Base-by-base conservation (phyloP, 192 early-diverging fungal genomes). In the Coemansia sp. region DNA sequence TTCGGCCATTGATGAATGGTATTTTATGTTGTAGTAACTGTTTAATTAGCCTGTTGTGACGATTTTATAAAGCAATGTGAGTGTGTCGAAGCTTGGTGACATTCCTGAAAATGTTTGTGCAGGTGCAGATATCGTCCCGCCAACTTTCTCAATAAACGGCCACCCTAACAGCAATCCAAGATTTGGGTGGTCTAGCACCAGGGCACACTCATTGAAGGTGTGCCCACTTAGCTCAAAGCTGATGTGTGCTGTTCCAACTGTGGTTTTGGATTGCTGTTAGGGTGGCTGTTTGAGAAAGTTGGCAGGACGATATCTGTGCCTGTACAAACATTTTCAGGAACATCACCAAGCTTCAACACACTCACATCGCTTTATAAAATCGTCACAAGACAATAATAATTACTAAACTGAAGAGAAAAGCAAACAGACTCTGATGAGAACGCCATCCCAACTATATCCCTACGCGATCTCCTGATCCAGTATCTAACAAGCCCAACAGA, bases 1-100 rank as follows among this genome's bases (percentile, higher is more conserved):
- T 4, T 69, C 73, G 39, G 74, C 79, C 15, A 72, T 82, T 19
- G 79, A 82, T 23, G 75, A 76, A n/a, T 82, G 79, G 75, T 77
- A 63, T 17, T 72, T 57, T 57, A 58, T 82, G 68, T 43, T 74
- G 11, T 74, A 22, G 39, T 27, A 15, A 14, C 14, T 47, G 19
- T 53, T 53, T 53, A 23, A 4, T 43, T 43, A 6, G 6, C n/a
- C n/a, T n/a, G n/a, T n/a, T n/a, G n/a, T n/a, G n/a, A n/a, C n/a
- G n/a, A n/a, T n/a, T n/a, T n/a, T n/a, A n/a, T n/a, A n/a, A n/a
- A n/a, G n/a, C n/a, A n/a, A n/a, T n/a, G n/a, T n/a, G n/a, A n/a
- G 38, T 12, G 12, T 12, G 7, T 7, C 1, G 12, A 41, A 41
- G 9, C 38, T 41, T 2, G 38, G 38, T 1, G 12, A 12, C 12